phyloP scores from a whole-genome alignment of 179 eudicot genomes.

The Beta macrorhiza region DNA sequence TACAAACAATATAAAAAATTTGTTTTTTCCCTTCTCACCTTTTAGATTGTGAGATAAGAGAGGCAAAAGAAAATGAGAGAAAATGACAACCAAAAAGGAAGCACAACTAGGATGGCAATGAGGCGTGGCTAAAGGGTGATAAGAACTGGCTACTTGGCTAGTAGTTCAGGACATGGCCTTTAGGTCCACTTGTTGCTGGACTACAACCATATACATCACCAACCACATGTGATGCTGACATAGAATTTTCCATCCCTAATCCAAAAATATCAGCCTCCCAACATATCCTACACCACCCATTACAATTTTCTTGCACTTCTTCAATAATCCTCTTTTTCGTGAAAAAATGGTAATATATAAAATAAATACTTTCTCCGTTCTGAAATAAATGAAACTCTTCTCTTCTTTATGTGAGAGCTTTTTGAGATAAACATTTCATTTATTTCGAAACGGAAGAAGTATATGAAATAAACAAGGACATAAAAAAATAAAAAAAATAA shows the following conservation, averaged over 20 bases:
- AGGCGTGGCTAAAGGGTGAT: not conserved
- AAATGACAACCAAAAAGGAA: not conserved
- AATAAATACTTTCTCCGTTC: not conserved
- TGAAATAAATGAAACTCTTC: no score
- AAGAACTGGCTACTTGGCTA: not conserved
- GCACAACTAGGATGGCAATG: not conserved
- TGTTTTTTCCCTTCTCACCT: no score
- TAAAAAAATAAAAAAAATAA: no score
- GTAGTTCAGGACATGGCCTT: not conserved
- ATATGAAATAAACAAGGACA: no score
- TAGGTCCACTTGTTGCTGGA: conserved; percentile 9
- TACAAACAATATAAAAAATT: no score
- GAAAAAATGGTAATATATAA: no score
- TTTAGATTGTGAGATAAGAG: not conserved
- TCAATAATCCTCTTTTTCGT: no score
- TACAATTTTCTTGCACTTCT: not conserved
- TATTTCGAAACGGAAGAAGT: no score
- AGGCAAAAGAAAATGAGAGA: not conserved
- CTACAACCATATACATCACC: not conserved
- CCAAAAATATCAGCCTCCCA: conserved; percentile 19
- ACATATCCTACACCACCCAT: not conserved
- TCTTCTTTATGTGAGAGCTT: no score
- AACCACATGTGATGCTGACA: conserved; percentile 28
- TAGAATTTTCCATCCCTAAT: conserved; percentile 15
- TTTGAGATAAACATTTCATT: no score